These are phyloP conservation scores for Hemisphaericaspora xylanilytica DNA, from an alignment of 1,139 yeast species.

Conservation along the genomic window DNA sequence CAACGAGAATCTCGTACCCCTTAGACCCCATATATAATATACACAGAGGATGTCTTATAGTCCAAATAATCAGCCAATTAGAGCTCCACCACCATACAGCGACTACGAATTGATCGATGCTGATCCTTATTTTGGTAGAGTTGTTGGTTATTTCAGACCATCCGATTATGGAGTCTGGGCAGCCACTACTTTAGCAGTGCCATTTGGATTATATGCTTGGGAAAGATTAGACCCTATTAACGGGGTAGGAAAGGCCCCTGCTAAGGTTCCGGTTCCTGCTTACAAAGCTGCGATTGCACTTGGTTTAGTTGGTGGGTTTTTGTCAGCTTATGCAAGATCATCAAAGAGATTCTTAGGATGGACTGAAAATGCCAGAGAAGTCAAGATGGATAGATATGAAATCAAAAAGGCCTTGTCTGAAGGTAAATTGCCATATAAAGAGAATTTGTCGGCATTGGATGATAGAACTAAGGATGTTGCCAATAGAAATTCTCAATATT, in stretches of 20 bases:
- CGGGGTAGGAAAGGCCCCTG: conserved; percentile 57
- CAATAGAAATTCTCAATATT: conserved; percentile 75
- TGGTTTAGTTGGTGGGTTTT: conserved; percentile 72
- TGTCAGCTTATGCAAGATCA: conserved; percentile 63
- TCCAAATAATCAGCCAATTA: conserved; percentile 40
- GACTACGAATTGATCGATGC: conserved; percentile 64
- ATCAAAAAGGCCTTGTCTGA: conserved; percentile 64
- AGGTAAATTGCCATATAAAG: conserved; percentile 65
- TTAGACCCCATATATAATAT: not conserved
- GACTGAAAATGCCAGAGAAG: conserved; percentile 72
- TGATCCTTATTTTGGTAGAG: conserved; percentile 76
- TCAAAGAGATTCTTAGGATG: conserved; percentile 77
- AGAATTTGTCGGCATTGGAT: conserved; percentile 57
- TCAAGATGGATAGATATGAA: conserved; percentile 69
- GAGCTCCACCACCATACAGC: conserved; percentile 42
- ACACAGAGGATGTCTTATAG: conserved; percentile 37
- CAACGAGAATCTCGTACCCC: not conserved
- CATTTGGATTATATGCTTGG: conserved; percentile 57
- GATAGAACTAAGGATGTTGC: conserved; percentile 76
- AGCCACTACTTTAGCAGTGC: conserved; percentile 61
- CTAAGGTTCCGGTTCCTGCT: conserved; percentile 56
- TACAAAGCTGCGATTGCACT: conserved; percentile 54
- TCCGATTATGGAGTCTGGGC: conserved; percentile 69
- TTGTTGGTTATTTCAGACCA: conserved; percentile 68
- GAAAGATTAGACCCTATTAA: conserved; percentile 63